Evolutionary conservation across 2,329 filamentous ascomycete genomes (phyloP).

Genomic region (Leptodontidium sp.): DNA sequence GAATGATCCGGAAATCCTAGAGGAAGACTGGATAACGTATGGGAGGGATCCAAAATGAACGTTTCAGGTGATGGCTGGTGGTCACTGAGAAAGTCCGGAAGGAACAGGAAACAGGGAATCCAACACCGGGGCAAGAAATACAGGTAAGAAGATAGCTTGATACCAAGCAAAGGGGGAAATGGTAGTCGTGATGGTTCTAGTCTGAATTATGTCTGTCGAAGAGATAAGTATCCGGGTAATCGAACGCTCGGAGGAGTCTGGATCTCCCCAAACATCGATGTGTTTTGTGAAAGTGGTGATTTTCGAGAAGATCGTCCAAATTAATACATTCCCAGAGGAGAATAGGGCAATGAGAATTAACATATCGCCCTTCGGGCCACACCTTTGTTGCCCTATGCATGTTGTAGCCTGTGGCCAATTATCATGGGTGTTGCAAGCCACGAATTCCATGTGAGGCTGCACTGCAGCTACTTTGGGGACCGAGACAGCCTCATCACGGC

Average conservation of each 20-base stretch:
- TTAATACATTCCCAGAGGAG: not conserved
- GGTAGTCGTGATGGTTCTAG: not conserved
- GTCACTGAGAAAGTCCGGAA: not conserved
- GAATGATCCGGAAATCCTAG: conserved; percentile 2
- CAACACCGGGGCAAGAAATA: not conserved
- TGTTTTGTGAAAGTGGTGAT: not conserved
- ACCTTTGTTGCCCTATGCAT: not conserved
- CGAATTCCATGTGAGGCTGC: not conserved
- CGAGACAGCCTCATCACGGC: conserved; percentile 7
- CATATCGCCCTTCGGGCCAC: conserved; percentile 3
- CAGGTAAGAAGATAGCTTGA: no score
- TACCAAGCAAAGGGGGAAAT: not conserved
- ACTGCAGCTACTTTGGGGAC: not conserved
- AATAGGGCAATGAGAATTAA: conserved; percentile 4
- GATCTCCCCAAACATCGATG: not conserved
- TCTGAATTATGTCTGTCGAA: not conserved
- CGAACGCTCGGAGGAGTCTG: not conserved
- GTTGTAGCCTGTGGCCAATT: not conserved
- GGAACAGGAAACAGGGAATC: not conserved
- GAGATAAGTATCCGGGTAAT: not conserved
- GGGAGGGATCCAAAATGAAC: not conserved
- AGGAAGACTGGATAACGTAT: conserved; percentile 9
- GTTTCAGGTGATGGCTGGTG: not conserved
- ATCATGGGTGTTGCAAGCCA: conserved; percentile 6
- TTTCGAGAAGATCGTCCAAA: not conserved